A percentile compares a stretch with the other conserved stretches of the same genome.
These are phyloP conservation scores for Ustilago tritici DNA, from an alignment of 1,284 basidiomycete genomes.

Conservation along the genomic window DNA sequence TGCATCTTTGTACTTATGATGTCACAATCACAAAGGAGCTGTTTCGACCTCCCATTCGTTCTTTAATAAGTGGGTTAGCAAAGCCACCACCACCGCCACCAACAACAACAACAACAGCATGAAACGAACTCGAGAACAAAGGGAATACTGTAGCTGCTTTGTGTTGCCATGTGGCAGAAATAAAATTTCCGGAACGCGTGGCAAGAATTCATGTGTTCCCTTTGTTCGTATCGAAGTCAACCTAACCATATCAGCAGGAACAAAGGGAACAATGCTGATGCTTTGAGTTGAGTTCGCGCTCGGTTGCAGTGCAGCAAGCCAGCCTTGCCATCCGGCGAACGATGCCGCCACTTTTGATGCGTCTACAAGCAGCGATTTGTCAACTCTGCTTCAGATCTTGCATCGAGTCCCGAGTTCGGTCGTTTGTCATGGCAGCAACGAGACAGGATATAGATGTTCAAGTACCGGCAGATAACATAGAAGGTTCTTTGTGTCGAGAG, in stretches of 20 bases:
- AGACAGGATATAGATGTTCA: not conserved
- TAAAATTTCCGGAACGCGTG: not conserved
- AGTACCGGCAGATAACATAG: not conserved
- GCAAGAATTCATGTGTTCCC: not conserved
- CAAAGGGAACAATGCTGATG: conserved; percentile 8
- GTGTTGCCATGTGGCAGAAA: not conserved
- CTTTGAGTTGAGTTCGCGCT: conserved; percentile 2
- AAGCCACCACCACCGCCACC: no score
- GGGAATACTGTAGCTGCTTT: not conserved
- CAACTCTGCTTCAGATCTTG: not conserved
- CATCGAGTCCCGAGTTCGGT: not conserved
- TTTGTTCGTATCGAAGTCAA: not conserved
- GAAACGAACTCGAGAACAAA: not conserved
- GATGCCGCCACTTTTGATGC: conserved; percentile 8
- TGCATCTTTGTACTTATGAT: not conserved
- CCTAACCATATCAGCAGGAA: not conserved
- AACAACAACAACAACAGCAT: not conserved
- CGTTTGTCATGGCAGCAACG: not conserved
- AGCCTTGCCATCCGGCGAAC: not conserved
- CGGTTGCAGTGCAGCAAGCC: not conserved
- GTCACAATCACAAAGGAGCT: conserved; percentile 3
- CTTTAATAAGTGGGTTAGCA: not conserved
- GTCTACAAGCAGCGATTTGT: not conserved
- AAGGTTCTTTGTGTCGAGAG: not conserved
- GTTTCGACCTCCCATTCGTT: not conserved